Evolutionary conservation across 2,329 filamentous ascomycete species (phyloP).

Genomic region (Venturia aucupariae): DNA sequence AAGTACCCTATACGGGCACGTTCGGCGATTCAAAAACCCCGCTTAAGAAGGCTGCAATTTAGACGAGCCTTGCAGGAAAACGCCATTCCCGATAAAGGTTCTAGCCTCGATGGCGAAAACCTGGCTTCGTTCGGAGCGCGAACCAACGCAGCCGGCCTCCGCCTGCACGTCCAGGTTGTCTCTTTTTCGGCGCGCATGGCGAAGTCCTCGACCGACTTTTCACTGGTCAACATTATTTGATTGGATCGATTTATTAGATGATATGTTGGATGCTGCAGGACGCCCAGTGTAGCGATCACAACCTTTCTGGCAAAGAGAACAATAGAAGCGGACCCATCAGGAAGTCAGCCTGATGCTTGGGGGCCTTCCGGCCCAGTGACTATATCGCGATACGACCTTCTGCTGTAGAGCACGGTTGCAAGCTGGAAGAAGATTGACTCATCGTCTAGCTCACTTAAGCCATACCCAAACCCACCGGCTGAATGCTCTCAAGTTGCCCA

Average conservation of each 20-base stretch:
- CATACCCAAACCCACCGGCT: slow-evolving; percentile 13
- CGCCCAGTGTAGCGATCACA: neutral
- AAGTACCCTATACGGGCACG: neutral
- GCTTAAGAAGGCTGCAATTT: neutral
- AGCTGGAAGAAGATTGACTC: neutral
- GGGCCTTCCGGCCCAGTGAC: neutral
- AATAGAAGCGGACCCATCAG: neutral
- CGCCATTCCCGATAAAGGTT: neutral
- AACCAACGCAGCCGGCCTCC: neutral
- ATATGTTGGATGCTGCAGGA: neutral
- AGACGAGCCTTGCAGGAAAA: neutral
- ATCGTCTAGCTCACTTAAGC: neutral
- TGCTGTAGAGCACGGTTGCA: neutral
- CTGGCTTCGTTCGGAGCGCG: neutral
- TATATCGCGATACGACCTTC: neutral
- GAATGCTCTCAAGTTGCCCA: slow-evolving; percentile 13
- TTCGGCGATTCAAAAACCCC: neutral
- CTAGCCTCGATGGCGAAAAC: neutral
- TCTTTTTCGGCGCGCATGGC: neutral
- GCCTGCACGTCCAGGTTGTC: neutral
- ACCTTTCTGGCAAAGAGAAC: neutral
- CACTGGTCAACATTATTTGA: neutral
- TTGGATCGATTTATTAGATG: neutral
- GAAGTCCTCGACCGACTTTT: neutral
- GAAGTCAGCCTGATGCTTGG: neutral